Conservation (phyloP, 2,329 filamentous ascomycete genomes). For the Xylariaceae sp. region DNA sequence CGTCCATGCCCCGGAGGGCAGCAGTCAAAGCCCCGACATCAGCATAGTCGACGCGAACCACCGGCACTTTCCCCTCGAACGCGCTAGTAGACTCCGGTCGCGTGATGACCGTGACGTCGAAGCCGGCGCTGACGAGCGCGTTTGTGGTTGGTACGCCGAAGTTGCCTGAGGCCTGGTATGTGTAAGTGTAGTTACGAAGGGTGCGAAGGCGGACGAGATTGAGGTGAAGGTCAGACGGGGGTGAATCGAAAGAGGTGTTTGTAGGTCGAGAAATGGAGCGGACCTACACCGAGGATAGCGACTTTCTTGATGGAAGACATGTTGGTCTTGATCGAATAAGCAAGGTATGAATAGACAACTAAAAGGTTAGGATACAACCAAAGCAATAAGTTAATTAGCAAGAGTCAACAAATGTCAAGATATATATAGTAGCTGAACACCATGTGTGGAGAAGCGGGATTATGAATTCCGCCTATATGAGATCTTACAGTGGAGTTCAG, state of each 20-base stretch:
- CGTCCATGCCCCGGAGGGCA: constrained; percentile 28
- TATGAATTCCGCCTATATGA: constrained; percentile 8
- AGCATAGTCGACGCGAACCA: constrained; percentile 22
- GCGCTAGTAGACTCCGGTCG: constrained; percentile 20
- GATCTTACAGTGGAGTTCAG: no score
- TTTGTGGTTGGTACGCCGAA: constrained; percentile 28
- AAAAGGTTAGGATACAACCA: not conserved
- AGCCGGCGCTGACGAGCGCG: constrained; percentile 23
- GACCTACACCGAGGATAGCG: constrained; percentile 28
- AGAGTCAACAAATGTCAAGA: not conserved
- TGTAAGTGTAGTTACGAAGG: not conserved
- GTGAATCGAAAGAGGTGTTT: not conserved
- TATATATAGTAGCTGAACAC: not conserved
- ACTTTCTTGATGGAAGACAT: constrained; percentile 26
- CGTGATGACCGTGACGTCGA: constrained; percentile 26
- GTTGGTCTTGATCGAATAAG: not conserved
- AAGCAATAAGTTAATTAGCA: no score
- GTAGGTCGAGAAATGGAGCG: not conserved
- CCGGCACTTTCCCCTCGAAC: constrained; percentile 20
- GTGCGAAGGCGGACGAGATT: not conserved
- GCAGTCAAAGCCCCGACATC: constrained; percentile 19
- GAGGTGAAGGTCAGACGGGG: not conserved
- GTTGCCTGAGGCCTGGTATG: constrained; percentile 26
- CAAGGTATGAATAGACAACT: not conserved
- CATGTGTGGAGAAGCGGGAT: no score